Evolutionary conservation across 2,329 filamentous ascomycete genomes (phyloP), one percentile per base, ranked within the genome.

Genomic region (Trichophyton benhamiae): DNA sequence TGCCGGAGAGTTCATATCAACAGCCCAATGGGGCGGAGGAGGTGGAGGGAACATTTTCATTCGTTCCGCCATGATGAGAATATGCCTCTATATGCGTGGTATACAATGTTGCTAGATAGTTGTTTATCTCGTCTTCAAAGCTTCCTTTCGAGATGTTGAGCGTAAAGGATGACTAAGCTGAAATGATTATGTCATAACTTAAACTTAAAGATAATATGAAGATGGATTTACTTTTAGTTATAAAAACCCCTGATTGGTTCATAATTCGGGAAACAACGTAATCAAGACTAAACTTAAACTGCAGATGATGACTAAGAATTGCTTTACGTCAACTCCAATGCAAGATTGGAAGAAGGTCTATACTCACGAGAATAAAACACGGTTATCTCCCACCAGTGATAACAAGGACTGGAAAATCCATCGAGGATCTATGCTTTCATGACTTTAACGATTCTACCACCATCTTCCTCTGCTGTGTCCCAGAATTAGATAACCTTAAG

Each of bases 1-100:
- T 25, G 89, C 84, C 36, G 89, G 83, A 52, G 83, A 83, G 71
- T 86, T 86, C 67, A 97, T 82, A 69, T 95, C 86, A 66, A 86
- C 75, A 38, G 92, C 89, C 94, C 94, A 99, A 80, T 82, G 79
- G 38, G 91, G 91, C 57, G 80, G 81, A 57, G 77, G 80, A 46
- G 77, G 76, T 49, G 72, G 72, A 63, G 61, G 70, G 25, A 59
- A 25, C 57, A 42, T 44, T 36, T 20, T 42, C 22, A 36, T 42
- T 3, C 11, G 17, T 46, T 42, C 57, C 13, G 33, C 57, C 57
- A 44, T 58, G 22, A 2, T 17, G 55, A 41, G 11, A 11, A 30
- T 38, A 27, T 33, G 5, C 8, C 27, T 57, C 11, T 33, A 57
- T 33, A 57, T n/a, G 36, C 17, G 27, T 38, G 46, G 46, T 25